Percentiles rank a stretch among this genome's conserved stretches.
Conservation (phyloP, 768 basidiomycete species). For the Obba rivulosa region DNA sequence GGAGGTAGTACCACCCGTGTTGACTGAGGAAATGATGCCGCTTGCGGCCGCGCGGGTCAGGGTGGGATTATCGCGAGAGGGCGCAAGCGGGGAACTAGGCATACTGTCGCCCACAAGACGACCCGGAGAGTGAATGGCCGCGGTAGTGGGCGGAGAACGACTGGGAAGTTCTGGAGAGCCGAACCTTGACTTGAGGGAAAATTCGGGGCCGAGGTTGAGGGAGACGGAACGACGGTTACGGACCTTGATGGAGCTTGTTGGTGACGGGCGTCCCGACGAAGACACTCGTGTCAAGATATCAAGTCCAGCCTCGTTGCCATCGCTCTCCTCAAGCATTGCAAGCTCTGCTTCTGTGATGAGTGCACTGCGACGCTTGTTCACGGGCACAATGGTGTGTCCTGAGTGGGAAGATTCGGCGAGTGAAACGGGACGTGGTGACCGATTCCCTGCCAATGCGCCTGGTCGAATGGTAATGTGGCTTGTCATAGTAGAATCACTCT, state of each 20-base stretch:
- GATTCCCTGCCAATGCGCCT: slow-evolving; percentile 32
- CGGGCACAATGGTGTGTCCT: slow-evolving; percentile 60
- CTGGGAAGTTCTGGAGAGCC: not conserved
- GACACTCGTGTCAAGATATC: slow-evolving; percentile 6
- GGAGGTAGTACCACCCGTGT: slow-evolving; percentile 22
- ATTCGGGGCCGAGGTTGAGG: slow-evolving; percentile 37
- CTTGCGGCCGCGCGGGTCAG: slow-evolving; percentile 36
- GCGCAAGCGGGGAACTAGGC: slow-evolving; percentile 6
- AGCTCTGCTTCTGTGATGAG: slow-evolving; percentile 65
- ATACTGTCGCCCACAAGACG: slow-evolving; percentile 3
- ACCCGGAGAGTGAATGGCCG: not conserved
- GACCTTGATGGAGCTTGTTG: slow-evolving; percentile 40
- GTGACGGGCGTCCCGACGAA: slow-evolving; percentile 28
- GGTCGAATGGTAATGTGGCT: slow-evolving; percentile 70
- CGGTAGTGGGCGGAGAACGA: not conserved
- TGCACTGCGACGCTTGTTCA: slow-evolving; percentile 61
- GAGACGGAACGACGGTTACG: slow-evolving; percentile 64
- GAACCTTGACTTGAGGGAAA: slow-evolving; percentile 7
- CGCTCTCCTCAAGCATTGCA: slow-evolving; percentile 58
- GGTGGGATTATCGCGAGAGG: slow-evolving; percentile 33
- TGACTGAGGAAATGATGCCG: slow-evolving; percentile 37
- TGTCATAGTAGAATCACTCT: slow-evolving; percentile 73
- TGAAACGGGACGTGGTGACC: slow-evolving; percentile 64
- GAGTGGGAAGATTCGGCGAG: slow-evolving; percentile 76
- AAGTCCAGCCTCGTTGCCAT: slow-evolving; percentile 21